A percentile compares a stretch with the other conserved stretches of the same genome.
phyloP scores from a whole-genome alignment of 129 eudicot genomes.

The Cynara cardunculus region DNA sequence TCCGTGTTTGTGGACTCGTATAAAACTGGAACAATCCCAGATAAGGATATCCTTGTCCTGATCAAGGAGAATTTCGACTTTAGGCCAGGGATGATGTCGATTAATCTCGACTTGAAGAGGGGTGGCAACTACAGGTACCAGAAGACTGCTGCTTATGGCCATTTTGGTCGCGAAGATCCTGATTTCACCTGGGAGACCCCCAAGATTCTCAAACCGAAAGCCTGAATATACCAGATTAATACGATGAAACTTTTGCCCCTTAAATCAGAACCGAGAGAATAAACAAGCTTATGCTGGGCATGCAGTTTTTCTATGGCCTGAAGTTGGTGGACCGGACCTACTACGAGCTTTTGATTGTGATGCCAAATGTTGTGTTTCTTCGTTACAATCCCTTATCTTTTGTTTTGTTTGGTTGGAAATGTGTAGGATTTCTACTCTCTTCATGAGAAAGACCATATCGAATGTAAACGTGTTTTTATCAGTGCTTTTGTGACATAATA shows the following conservation, averaged over 20 bases:
- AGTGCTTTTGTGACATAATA: constrained; percentile 4
- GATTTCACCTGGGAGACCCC: constrained; percentile 87
- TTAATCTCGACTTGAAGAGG: constrained; percentile 58
- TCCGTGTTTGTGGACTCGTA: constrained; percentile 71
- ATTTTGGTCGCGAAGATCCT: constrained; percentile 74
- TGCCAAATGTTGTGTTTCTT: constrained; percentile 17
- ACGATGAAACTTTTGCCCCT: background rate
- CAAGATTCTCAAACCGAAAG: constrained; percentile 64
- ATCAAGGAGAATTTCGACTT: constrained; percentile 74
- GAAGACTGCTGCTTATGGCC: constrained; percentile 78
- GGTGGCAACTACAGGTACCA: constrained; percentile 79
- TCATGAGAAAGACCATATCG: constrained; percentile 5
- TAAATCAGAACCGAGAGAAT: constrained; percentile 22
- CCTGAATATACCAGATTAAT: constrained; percentile 13
- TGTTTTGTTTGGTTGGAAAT: constrained; percentile 6
- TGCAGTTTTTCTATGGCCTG: background rate
- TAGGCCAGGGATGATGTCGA: constrained; percentile 82
- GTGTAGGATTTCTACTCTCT: constrained; percentile 1
- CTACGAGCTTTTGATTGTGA: background rate
- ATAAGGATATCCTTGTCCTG: constrained; percentile 55
- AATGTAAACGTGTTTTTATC: constrained; percentile 13
- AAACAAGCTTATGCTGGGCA: constrained; percentile 27
- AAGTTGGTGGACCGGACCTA: background rate
- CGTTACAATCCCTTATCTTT: background rate
- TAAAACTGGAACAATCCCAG: constrained; percentile 66